These are phyloP conservation scores for Endoconidiophora laricicola DNA, from an alignment of 2,329 filamentous ascomycete species.

Conservation along the genomic window DNA sequence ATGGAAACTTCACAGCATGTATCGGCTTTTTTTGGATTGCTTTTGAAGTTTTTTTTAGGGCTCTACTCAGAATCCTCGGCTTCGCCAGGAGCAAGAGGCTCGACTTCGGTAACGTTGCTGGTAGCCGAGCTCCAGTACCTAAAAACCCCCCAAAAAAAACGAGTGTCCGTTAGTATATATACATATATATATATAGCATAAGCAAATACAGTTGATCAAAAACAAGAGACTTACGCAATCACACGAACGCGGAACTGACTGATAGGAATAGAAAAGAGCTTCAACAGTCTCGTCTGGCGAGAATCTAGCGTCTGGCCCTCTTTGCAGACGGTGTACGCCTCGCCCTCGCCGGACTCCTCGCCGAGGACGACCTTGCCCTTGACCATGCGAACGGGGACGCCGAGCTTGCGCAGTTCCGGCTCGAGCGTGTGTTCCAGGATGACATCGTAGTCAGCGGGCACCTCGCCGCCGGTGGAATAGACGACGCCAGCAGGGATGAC, in stretches of 20 bases:
- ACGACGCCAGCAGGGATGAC: slow-evolving; percentile 70
- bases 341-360: slow-evolving; percentile 33
- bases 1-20: no score
- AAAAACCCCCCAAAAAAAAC: slow-evolving; percentile 6
- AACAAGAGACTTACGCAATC: slow-evolving; percentile 41
- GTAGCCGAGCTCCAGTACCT: slow-evolving; percentile 47
- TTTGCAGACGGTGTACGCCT: slow-evolving; percentile 62
- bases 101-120: slow-evolving; percentile 40
- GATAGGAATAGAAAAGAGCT: slow-evolving; percentile 80
- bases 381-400: slow-evolving; percentile 74
- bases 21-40: neutral
- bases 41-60: neutral
- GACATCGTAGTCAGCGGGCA: slow-evolving; percentile 66
- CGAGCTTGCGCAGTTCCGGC: slow-evolving; percentile 74
- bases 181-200: neutral
- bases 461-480: slow-evolving; percentile 63
- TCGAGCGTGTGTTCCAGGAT: slow-evolving; percentile 77
- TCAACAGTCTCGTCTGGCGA: slow-evolving; percentile 81
- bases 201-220: neutral
- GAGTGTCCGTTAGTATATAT: neutral
- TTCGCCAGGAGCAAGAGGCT: slow-evolving; percentile 15
- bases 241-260: slow-evolving; percentile 78
- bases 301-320: slow-evolving; percentile 76
- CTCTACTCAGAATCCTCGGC: slow-evolving; percentile 8
- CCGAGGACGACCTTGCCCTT: slow-evolving; percentile 73